A percentile compares a stretch with the other conserved stretches of the same genome.
Evolutionary conservation across 345 rosid genomes (phyloP).

Genomic region (Gossypium anomalum): DNA sequence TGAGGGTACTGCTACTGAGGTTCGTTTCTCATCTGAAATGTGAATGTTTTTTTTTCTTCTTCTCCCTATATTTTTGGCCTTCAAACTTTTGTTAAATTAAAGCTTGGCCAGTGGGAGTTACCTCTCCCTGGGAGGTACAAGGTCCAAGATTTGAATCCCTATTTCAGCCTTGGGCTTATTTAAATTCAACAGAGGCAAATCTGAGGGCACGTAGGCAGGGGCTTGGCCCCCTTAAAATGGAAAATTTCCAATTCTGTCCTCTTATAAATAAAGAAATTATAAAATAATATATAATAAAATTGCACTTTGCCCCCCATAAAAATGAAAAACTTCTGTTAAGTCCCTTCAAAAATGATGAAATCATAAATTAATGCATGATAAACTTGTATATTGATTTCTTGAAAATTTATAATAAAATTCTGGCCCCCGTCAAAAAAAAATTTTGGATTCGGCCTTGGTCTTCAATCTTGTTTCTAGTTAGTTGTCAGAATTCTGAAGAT

Average conservation of each 20-base stretch:
- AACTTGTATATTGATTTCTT: no score
- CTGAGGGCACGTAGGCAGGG: no score
- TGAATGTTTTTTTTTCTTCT: background rate
- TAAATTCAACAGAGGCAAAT: no score
- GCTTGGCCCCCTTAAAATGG: no score
- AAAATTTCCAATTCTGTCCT: no score
- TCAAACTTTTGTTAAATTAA: background rate
- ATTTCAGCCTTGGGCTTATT: background rate
- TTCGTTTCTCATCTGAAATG: slow-evolving; percentile 16
- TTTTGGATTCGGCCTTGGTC: background rate
- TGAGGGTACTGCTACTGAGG: slow-evolving; percentile 86
- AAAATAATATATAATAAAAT: no score
- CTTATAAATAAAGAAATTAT: no score
- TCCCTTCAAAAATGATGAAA: no score
- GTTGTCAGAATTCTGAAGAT: background rate
- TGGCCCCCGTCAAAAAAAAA: background rate
- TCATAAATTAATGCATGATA: no score
- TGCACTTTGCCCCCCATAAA: no score
- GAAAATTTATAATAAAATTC: no score
- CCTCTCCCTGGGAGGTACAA: background rate
- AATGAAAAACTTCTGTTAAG: no score
- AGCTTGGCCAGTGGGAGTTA: background rate
- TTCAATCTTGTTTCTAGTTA: background rate
- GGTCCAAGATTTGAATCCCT: background rate
- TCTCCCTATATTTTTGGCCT: background rate